phyloP scores from a whole-genome alignment of 495 filamentous ascomycete species.

The Aspergillus ostianus region DNA sequence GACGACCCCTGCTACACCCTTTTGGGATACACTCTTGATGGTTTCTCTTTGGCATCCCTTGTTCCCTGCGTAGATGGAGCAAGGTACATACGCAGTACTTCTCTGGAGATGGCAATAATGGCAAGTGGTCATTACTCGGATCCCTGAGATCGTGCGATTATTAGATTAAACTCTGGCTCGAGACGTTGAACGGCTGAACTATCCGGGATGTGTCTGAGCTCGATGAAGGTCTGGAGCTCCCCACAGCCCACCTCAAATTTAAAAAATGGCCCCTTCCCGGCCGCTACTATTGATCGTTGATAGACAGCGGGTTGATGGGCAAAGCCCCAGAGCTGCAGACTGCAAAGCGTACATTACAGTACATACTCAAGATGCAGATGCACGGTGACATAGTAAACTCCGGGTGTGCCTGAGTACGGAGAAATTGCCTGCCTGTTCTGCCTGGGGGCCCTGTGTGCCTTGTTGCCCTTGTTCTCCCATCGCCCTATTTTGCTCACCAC shows the following conservation, averaged over 20 bases:
- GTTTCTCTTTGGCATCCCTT: neutral
- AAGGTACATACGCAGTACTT: no score
- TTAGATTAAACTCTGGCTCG: neutral
- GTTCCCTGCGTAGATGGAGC: neutral
- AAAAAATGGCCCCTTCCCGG: neutral
- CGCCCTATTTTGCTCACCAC: neutral
- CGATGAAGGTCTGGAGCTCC: constrained; percentile 1
- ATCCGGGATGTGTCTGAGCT: neutral
- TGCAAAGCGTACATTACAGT: neutral
- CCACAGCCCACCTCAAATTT: constrained; percentile 1
- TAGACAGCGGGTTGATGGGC: neutral
- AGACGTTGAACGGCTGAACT: neutral
- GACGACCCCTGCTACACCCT: constrained; percentile 18
- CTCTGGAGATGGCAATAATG: no score
- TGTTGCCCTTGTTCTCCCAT: neutral
- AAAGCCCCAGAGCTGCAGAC: neutral
- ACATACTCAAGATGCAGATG: neutral
- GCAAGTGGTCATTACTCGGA: neutral
- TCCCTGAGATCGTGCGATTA: neutral
- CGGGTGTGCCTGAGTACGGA: neutral
- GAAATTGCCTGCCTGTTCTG: neutral
- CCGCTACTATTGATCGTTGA: neutral
- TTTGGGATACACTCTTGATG: constrained; percentile 11
- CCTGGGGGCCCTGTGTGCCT: neutral
- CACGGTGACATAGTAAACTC: neutral